Evolutionary conservation across 2,329 filamentous ascomycete species (phyloP).

Genomic region (Scopulariopsis brevicaulis): DNA sequence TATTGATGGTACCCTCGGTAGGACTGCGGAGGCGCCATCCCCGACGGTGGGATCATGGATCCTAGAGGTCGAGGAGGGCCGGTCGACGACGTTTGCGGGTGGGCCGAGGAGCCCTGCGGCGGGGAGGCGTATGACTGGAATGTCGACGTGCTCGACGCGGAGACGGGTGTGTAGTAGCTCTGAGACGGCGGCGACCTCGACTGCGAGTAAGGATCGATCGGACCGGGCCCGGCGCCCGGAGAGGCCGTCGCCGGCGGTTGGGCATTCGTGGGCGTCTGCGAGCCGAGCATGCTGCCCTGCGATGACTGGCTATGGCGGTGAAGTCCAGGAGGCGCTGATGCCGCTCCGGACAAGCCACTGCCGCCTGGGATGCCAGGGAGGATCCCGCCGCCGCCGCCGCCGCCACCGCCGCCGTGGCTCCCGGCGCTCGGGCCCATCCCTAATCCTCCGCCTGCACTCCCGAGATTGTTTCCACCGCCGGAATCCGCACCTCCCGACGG

Average conservation of each 20-base stretch:
- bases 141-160: background rate
- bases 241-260: conserved; percentile 2
- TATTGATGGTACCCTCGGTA: conserved; percentile 33
- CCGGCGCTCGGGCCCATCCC: conserved; percentile 10
- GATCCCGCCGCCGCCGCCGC: conserved; percentile 15
- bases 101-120: background rate
- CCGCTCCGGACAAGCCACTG: background rate
- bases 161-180: conserved; percentile 6
- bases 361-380: background rate
- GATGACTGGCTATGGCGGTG: conserved; percentile 8
- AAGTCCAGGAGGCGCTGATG: background rate
- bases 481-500: conserved; percentile 23
- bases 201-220: conserved; percentile 8
- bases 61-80: conserved; percentile 19
- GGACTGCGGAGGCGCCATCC: conserved; percentile 36
- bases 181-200: conserved; percentile 5
- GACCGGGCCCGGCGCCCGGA: background rate
- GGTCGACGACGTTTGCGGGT: conserved; percentile 13
- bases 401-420: conserved; percentile 9
- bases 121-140: conserved; percentile 3
- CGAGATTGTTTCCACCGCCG: conserved; percentile 15
- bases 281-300: conserved; percentile 30
- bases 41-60: conserved; percentile 7
- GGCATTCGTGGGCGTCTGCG: conserved; percentile 24
- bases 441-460: conserved; percentile 6